Base-by-base conservation (phyloP, 2,329 filamentous ascomycete genomes). In the Epichloe bromicola region DNA sequence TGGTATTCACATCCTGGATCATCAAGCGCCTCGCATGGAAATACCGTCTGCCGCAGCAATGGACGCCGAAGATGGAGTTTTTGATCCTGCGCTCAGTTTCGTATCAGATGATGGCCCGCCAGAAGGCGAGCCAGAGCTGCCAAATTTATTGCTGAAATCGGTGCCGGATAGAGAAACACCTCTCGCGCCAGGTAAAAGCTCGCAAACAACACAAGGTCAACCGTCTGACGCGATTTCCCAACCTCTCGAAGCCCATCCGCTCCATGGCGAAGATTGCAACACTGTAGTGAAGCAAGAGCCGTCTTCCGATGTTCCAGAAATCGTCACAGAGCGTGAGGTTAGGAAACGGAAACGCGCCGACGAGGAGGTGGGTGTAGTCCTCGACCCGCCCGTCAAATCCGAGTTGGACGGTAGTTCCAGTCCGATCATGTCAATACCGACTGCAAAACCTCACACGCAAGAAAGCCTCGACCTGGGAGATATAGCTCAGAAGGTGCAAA, bases 401-500 rank as follows among this genome's bases (percentile, higher is more conserved):
- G 75, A 79, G 44, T 36, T 51, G 7, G 34, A 40, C 3, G 57
- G 57, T n/a, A 52, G 55, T 30, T 65, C 62, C 4, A 67, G 65
- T 42, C 65, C 63, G n/a, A 48, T 61, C 19, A 20, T 58, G 15
- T 50, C 58, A 2, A 45, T 53, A 3, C 56, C 56, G 2, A 54
- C 58, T 7, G 53, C 51, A 43, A 53, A 54, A 7, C 53, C 72
- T 53, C 58, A 65, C 19, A 67, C 71, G 1, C 69, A 76, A 40
- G 79, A 81, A 48, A 84, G 79, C 50, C 70, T 84, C 48, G 81
- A 85, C 59, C 68, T 85, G 1, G 67, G 63, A 14, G 62, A 67
- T 15, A 63, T 65, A 39, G 61, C 54, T 8, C 61, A 64, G 34
- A 60, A 50, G 39, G 57, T 68, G n/a, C 56, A 58, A 23, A 70